These are phyloP conservation scores for Wickerhamomyces bisporus DNA, from an alignment of 805 yeast genomes.

Conservation along the genomic window DNA sequence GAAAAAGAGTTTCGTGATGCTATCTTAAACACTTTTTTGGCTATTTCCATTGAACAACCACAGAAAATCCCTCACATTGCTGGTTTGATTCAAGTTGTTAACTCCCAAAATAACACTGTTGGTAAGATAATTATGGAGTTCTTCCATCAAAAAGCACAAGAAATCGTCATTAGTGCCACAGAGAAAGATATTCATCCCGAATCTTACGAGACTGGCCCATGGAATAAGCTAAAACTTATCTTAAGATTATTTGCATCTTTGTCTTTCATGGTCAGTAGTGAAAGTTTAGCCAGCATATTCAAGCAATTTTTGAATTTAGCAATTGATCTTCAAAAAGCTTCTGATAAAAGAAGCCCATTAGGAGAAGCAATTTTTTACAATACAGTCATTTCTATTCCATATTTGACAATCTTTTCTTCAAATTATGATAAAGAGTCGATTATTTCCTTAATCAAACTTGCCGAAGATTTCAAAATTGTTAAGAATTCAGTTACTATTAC, in stretches of 20 bases:
- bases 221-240: constrained; percentile 66
- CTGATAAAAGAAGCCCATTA: constrained; percentile 43
- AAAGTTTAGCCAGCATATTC: constrained; percentile 43
- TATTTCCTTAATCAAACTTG: constrained; percentile 42
- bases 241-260: constrained; percentile 66
- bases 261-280: constrained; percentile 53
- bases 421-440: constrained; percentile 28
- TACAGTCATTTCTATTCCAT: constrained; percentile 61
- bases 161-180: constrained; percentile 37
- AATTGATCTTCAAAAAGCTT: constrained; percentile 44
- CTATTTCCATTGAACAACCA: constrained; percentile 82
- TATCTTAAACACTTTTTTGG: constrained; percentile 57
- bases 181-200: constrained; percentile 22
- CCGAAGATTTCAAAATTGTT: constrained; percentile 34
- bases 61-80: constrained; percentile 77
- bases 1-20: constrained; percentile 56
- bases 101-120: constrained; percentile 55
- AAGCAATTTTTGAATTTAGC: constrained; percentile 50
- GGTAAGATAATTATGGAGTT: constrained; percentile 67
- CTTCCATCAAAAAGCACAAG: constrained; percentile 60
- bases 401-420: constrained; percentile 41
- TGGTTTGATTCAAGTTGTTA: constrained; percentile 59
- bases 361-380: constrained; percentile 67
- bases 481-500: constrained; percentile 19
- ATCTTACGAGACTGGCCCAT: constrained; percentile 46